Evolutionary conservation across 1,284 basidiomycete genomes (phyloP).

Genomic region (Exobasidium cylindrosporum): DNA sequence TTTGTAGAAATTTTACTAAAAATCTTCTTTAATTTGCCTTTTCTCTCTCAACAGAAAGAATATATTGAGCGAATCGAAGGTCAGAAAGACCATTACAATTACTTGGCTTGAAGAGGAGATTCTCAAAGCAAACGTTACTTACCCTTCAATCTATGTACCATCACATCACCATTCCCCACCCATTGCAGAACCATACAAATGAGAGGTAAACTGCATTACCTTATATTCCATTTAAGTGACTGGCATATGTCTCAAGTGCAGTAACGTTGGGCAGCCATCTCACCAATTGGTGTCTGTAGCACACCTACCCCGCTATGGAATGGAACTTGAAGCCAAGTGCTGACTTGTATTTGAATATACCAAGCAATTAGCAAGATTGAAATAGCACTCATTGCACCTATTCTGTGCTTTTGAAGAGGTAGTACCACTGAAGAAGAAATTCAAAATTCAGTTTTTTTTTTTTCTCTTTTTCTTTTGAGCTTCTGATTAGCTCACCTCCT

Average conservation of each 20-base stretch:
- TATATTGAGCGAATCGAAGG: conserved; percentile 90
- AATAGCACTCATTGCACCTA: background rate
- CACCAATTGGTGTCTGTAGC: background rate
- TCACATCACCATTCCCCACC: no score
- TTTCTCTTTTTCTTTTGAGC: background rate
- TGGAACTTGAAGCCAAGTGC: conserved; percentile 1
- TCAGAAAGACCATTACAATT: conserved; percentile 49
- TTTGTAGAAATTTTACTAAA: background rate
- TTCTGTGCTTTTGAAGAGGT: conserved; percentile 1
- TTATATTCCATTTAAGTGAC: no score
- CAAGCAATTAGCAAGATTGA: conserved; percentile 12
- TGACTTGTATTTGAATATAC: conserved; percentile 3
- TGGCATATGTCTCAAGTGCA: conserved; percentile 2
- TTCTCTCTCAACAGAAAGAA: conserved; percentile 58
- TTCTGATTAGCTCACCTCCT: conserved; percentile 3
- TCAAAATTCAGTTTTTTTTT: background rate
- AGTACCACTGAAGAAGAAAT: background rate
- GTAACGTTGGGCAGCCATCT: background rate
- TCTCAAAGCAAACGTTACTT: no score
- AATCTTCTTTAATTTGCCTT: background rate
- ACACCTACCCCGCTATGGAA: conserved; percentile 13
- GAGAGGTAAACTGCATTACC: no score
- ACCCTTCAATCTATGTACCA: no score
- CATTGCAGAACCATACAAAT: no score
- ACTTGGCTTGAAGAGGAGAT: conserved; percentile 38